A percentile compares a stretch with the other conserved stretches of the same genome.
phyloP scores from a whole-genome alignment of 1,284 basidiomycete genomes.

The Neonothopanus nambi region DNA sequence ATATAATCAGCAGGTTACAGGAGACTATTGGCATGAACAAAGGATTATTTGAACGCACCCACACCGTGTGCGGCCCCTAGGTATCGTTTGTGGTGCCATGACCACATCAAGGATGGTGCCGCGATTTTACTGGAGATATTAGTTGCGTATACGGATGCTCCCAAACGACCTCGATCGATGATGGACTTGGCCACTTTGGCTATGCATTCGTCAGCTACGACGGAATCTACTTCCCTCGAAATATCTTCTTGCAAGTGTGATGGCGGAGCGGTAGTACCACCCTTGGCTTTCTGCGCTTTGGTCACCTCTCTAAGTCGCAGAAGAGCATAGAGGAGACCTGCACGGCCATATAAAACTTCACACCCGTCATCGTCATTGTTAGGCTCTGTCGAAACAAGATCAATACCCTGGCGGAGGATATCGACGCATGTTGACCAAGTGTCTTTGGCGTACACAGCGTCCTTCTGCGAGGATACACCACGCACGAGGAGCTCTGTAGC shows the following conservation, averaged over 20 bases:
- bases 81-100: slow-evolving; percentile 54
- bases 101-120: slow-evolving; percentile 53
- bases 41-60: slow-evolving; percentile 40
- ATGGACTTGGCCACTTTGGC: slow-evolving; percentile 43
- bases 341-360: slow-evolving; percentile 58
- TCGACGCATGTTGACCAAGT: slow-evolving; percentile 3
- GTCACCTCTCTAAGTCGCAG: slow-evolving; percentile 36
- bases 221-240: too few species aligned
- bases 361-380: slow-evolving; percentile 37
- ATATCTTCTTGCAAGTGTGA: not conserved
- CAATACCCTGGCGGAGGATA: not conserved
- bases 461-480: not conserved
- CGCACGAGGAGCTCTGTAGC: slow-evolving; percentile 34
- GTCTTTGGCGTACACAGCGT: not conserved
- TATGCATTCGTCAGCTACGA: slow-evolving; percentile 22
- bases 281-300: not conserved
- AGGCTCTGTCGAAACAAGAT: slow-evolving; percentile 1
- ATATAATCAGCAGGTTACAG: slow-evolving; percentile 1
- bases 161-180: slow-evolving; percentile 42
- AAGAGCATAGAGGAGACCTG: slow-evolving; percentile 53
- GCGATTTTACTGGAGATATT: slow-evolving; percentile 21
- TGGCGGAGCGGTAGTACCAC: too few species aligned
- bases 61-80: slow-evolving; percentile 58
- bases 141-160: slow-evolving; percentile 36
- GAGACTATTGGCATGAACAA: not conserved